Evolutionary conservation across 495 filamentous ascomycete species (phyloP).

Genomic region (Mycothermus thermophilus): DNA sequence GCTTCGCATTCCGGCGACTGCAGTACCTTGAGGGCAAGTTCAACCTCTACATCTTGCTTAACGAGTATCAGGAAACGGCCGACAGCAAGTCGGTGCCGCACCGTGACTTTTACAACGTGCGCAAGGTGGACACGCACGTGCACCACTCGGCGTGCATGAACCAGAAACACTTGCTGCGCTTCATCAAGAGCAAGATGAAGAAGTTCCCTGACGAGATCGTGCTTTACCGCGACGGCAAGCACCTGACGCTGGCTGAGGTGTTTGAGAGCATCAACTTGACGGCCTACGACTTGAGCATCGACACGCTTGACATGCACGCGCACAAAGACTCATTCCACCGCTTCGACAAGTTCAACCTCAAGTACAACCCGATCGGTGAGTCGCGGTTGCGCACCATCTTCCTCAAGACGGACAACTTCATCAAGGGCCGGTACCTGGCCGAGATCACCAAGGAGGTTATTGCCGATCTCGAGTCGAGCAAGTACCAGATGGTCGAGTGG

Average conservation of each 20-base stretch:
- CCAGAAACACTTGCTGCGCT: conserved; percentile 92
- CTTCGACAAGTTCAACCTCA: conserved; percentile 98
- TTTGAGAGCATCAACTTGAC: conserved; percentile 96
- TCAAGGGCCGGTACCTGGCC: conserved; percentile 86
- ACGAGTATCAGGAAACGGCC: conserved; percentile 94
- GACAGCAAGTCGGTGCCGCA: conserved; percentile 96
- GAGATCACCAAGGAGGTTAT: conserved; percentile 98
- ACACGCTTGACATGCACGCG: conserved; percentile 98
- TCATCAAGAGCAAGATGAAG: conserved; percentile 99
- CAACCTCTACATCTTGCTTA: conserved; percentile 79
- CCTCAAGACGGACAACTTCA: conserved; percentile 95
- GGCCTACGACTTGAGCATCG: conserved; percentile 95
- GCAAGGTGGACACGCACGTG: conserved; percentile 97
- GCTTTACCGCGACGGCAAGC: conserved; percentile 81
- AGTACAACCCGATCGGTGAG: conserved; percentile 96
- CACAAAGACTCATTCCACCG: conserved; percentile 97
- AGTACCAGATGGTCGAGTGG: conserved; percentile 99
- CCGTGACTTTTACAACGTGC: conserved; percentile 96
- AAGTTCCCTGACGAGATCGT: conserved; percentile 90
- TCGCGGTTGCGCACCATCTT: conserved; percentile 92
- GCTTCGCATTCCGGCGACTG: conserved; percentile 84
- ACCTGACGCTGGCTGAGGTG: conserved; percentile 80
- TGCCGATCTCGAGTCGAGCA: conserved; percentile 93
- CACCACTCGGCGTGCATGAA: conserved; percentile 99
- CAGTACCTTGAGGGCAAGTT: conserved; percentile 95